Base-by-base conservation (phyloP, 106 monocot genomes). In the Vanilla planifolia region DNA sequence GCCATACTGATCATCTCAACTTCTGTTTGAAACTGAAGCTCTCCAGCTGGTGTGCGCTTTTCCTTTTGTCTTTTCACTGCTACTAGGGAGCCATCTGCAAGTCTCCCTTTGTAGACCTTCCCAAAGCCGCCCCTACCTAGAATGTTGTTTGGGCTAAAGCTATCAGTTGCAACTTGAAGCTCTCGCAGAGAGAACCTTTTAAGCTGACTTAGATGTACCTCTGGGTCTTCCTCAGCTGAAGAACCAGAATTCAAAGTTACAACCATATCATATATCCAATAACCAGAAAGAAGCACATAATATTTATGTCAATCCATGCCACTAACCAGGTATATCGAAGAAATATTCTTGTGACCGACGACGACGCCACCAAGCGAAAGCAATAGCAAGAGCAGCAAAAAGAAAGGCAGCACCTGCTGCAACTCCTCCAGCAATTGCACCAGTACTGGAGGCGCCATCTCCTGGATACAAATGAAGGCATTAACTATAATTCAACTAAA, bases 291-390 rank as follows among this genome's bases (percentile, higher is more conserved):
- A 21, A 39, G 20, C 14, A 6, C 11, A 42, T 3, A 24, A 59
- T 52, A 52, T 4, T 11, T 64, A 29, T 29, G 41, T 36, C 17
- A 17, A 34, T 48, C 32, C 15, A 29, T 14, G 15, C 24, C 33
- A 79, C 93, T 55, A 69, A 93, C 93, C 93, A 71, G 93, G 93
- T 33, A 93, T 89, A 75, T 93, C 93, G 71, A 82, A 89, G 82
- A 93, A 93, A 52, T 82, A 63, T 60, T 89, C 93, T 72, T 89
- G 82, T 8, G 89, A 82, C 70, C 85, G 89, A 39, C 85, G 81
- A 29, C 93, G 88, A 10, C 85, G 88, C 84, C 85, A 82, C 93
- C 89, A 93, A 30, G 82, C 85, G 79, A 82, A 85, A 22, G 62
- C 85, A 77, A 93, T 85, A 42, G 93, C 85, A 32, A 89, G 93